phyloP scores from a whole-genome alignment of 495 filamentous ascomycete genomes.

The Xylaria acuta region DNA sequence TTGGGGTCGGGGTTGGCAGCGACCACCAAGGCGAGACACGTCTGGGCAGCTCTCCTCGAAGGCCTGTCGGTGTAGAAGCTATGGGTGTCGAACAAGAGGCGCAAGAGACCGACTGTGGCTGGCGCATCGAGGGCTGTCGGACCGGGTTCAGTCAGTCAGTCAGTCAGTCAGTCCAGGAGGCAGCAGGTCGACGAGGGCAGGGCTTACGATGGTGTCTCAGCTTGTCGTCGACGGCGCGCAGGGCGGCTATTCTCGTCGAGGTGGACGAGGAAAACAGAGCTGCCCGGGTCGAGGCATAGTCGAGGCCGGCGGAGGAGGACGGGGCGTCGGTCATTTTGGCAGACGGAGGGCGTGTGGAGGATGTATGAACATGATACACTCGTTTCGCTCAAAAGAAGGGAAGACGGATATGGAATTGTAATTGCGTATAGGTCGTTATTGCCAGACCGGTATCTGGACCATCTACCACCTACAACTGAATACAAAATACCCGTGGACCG shows the following conservation, averaged over 20 bases:
- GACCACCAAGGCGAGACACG: slow-evolving; percentile 72
- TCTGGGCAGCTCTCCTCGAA: slow-evolving; percentile 80
- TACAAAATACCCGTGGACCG: not conserved
- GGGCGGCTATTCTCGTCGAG: slow-evolving; percentile 46
- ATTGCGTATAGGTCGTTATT: not conserved
- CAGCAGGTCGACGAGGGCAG: not conserved
- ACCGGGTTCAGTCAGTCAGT: slow-evolving; percentile 21
- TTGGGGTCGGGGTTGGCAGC: slow-evolving; percentile 55
- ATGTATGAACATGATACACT: slow-evolving; percentile 41
- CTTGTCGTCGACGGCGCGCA: slow-evolving; percentile 55
- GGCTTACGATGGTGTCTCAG: slow-evolving; percentile 53
- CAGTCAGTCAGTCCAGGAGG: not conserved
- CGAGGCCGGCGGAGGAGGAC: slow-evolving; percentile 40
- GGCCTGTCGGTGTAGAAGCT: slow-evolving; percentile 83
- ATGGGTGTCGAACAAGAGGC: slow-evolving; percentile 81
- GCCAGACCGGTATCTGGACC: not conserved
- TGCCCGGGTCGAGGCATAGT: slow-evolving; percentile 41
- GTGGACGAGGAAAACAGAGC: slow-evolving; percentile 60
- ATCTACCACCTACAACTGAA: slow-evolving; percentile 3
- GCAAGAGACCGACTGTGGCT: slow-evolving; percentile 56
- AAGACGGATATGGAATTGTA: not conserved
- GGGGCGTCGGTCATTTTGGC: slow-evolving; percentile 54
- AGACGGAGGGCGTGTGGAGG: slow-evolving; percentile 30
- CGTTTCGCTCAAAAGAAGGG: not conserved
- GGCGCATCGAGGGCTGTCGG: slow-evolving; percentile 49